Evolutionary conservation across 768 basidiomycete species (phyloP), one percentile per base, ranked within the genome.

Genomic region (Fomitopsis serialis): DNA sequence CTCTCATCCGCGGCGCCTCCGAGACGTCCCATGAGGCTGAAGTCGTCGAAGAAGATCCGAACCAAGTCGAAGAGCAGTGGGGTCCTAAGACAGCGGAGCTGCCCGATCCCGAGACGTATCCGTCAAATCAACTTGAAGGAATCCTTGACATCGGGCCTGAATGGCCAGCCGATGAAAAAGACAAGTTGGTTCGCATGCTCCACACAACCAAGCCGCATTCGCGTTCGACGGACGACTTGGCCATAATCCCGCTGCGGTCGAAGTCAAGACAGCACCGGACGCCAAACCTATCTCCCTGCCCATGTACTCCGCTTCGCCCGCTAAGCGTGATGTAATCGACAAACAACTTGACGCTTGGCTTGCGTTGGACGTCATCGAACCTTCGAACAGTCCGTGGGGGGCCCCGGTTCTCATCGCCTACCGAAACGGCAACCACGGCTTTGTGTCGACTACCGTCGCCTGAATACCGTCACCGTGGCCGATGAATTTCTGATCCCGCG

Each of bases 341-440:
- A 11, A 45, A 12, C 50, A 52, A 22, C 25, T 29, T 4, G 42
- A 45, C 5, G 29, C 24, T 2, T 52, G 50, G 50, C 22, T 74
- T 6, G 47, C 61, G 13, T 51, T 60, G 3, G 72, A 64, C 0
- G 69, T 77, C 0, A 74, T 77, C 19, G 72, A 77, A 48, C 68
- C 66, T 0, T 75, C 73, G 0, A 50, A 55, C 2, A 74, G 74
- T 53, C 74, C 72, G 0, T 78, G 70, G 70, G 61, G 53, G 11
- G 61, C 62, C 2, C 70, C 70, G 0, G 61, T 54, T 0, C 50
- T 71, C 12, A 71, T 74, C 10, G 69, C 68, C 0, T 75, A 74
- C 50, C 54, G 68, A 1, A 73, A 74, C 42, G 56, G 59, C 0
- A 75, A 51, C 66, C 72, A 0, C 58, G 70, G 0, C 57, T 76